These are phyloP conservation scores for Mesotaenium endlicherianum DNA, from an alignment of 139 green algal species.

Conservation along the genomic window DNA sequence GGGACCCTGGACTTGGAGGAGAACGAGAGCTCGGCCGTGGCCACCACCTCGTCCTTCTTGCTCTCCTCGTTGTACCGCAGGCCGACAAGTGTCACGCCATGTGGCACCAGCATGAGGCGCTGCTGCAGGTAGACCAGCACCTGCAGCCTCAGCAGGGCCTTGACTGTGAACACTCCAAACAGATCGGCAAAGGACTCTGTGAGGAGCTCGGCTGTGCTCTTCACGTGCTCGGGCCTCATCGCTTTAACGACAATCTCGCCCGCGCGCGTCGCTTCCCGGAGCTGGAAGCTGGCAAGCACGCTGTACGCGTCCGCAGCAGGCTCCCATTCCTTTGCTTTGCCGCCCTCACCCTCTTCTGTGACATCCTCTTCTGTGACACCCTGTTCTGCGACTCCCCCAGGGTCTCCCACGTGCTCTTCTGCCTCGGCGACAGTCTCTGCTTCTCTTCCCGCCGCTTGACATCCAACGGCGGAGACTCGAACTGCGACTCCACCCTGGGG, in stretches of 20 bases:
- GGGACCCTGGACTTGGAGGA: neutral
- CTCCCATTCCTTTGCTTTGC: neutral
- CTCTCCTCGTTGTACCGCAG: neutral
- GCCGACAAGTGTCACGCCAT: slow-evolving; percentile 20
- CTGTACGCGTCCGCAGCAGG: neutral
- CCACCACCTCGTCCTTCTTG: slow-evolving; percentile 11
- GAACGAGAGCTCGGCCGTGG: slow-evolving; percentile 46
- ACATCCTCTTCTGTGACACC: too few relatives aligned
- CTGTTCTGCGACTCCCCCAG: too few relatives aligned
- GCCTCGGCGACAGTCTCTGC: too few relatives aligned
- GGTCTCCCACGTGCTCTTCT: too few relatives aligned
- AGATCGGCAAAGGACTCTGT: slow-evolving; percentile 45
- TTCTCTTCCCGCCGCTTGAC: too few relatives aligned
- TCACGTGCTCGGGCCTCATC: neutral
- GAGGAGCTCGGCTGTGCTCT: slow-evolving; percentile 30
- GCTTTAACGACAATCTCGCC: neutral
- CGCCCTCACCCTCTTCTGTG: too few relatives aligned
- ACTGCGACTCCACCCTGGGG: too few relatives aligned
- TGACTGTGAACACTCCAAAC: slow-evolving; percentile 35
- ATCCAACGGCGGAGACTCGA: too few relatives aligned
- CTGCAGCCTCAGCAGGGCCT: slow-evolving; percentile 32
- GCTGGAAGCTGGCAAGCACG: neutral
- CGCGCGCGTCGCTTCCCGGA: neutral
- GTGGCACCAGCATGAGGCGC: slow-evolving; percentile 5
- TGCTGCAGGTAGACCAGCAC: slow-evolving; percentile 11